Percentiles rank a stretch among this genome's conserved stretches.
Conservation (phyloP, 2,329 filamentous ascomycete genomes). For the Pseudofabraea citricarpa region DNA sequence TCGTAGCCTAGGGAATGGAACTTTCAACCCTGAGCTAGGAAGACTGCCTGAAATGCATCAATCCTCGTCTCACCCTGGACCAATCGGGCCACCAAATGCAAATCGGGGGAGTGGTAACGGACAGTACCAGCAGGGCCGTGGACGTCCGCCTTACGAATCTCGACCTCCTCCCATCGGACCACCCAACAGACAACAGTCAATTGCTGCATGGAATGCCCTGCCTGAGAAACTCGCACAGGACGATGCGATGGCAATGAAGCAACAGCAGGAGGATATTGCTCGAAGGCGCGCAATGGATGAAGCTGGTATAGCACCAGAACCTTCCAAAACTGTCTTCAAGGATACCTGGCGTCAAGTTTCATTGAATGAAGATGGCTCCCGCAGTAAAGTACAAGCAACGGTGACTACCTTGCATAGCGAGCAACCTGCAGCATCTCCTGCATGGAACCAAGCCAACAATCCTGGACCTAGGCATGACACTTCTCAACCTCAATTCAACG, state of each 20-base stretch:
- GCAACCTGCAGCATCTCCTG: neutral
- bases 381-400: conserved; percentile 18
- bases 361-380: conserved; percentile 24
- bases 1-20: conserved; percentile 71
- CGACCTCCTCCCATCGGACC: conserved; percentile 28
- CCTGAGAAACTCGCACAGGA: conserved; percentile 21
- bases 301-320: conserved; percentile 16
- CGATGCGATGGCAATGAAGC: conserved; percentile 14
- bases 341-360: conserved; percentile 26
- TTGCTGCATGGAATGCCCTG: conserved; percentile 21
- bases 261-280: conserved; percentile 18
- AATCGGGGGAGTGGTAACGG: conserved; percentile 17
- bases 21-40: conserved; percentile 61
- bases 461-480: conserved; percentile 8
- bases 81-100: conserved; percentile 28
- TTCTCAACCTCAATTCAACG: conserved; percentile 21
- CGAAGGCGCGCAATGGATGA: conserved; percentile 19
- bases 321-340: conserved; percentile 17
- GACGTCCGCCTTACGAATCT: conserved; percentile 20
- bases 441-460: neutral
- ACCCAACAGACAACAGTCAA: conserved; percentile 20
- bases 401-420: conserved; percentile 12
- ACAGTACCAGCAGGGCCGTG: conserved; percentile 22
- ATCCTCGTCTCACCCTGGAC: conserved; percentile 22
- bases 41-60: conserved; percentile 27